These are phyloP conservation scores for Globisporangium barbulae DNA, from an alignment of 352 stramenopile genomes.

Conservation along the genomic window DNA sequence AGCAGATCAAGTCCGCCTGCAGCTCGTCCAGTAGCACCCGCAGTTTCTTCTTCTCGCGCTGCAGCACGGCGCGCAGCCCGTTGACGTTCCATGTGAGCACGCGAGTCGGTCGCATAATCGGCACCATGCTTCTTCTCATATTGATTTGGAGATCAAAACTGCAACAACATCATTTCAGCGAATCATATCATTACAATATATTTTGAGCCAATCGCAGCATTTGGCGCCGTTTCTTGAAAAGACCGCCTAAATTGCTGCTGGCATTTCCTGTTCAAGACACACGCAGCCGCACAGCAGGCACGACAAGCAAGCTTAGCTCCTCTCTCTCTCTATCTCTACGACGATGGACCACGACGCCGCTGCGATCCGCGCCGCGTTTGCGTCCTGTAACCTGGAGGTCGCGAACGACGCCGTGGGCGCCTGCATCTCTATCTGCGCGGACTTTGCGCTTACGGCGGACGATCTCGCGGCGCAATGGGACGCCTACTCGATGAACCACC, in stretches of 20 bases:
- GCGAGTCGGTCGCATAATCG: constrained; percentile 27
- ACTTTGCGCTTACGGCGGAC: constrained; percentile 77
- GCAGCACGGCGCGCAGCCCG: constrained; percentile 71
- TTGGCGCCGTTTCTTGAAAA: constrained; percentile 31
- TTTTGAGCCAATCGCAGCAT: constrained; percentile 26
- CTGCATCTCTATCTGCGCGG: constrained; percentile 66
- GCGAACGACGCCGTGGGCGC: constrained; percentile 56
- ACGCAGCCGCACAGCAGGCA: background rate
- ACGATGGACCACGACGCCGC: constrained; percentile 55
- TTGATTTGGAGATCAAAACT: background rate
- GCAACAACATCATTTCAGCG: background rate
- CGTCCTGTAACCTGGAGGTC: constrained; percentile 72
- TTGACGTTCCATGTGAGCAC: constrained; percentile 88
- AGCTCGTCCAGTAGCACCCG: constrained; percentile 50
- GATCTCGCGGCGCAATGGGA: constrained; percentile 81
- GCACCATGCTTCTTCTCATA: background rate
- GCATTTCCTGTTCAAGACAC: background rate
- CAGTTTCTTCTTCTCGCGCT: constrained; percentile 49
- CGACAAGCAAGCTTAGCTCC: background rate
- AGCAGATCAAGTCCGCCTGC: constrained; percentile 70
- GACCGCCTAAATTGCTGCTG: background rate
- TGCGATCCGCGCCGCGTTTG: constrained; percentile 68
- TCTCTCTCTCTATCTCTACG: background rate
- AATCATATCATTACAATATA: background rate
- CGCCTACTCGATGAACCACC: constrained; percentile 85